Percentiles rank a stretch among this genome's conserved stretches.
Conservation (phyloP, 306 rosid species). For the Rubus idaeus region DNA sequence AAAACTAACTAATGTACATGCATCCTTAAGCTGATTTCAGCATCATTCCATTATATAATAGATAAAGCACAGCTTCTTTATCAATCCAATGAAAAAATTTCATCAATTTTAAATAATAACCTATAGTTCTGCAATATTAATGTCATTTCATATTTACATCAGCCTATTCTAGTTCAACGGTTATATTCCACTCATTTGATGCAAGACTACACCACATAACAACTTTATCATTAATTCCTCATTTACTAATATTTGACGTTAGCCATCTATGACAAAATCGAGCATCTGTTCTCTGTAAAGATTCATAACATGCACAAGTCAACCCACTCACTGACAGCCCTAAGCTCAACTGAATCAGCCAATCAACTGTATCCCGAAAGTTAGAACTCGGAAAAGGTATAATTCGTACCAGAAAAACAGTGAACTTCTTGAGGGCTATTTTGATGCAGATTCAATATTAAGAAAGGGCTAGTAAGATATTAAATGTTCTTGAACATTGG, state of each 20-base stretch:
- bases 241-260: background rate
- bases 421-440: background rate
- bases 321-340: background rate
- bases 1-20: background rate
- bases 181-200: background rate
- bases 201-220: background rate
- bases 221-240: background rate
- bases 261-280: background rate
- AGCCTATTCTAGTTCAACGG: background rate
- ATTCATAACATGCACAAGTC: background rate
- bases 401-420: background rate
- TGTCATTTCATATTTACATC: background rate
- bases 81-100: background rate
- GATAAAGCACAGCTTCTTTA: background rate
- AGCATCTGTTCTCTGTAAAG: background rate
- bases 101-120: background rate
- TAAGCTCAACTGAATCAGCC: background rate
- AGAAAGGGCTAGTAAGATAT: background rate
- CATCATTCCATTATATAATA: background rate
- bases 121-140: background rate
- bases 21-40: background rate
- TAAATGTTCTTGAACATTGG: conserved; percentile 1
- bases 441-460: background rate
- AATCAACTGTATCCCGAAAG: background rate
- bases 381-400: background rate